A percentile compares a stretch with the other conserved stretches of the same genome.
Evolutionary conservation across 805 yeast genomes (phyloP).

Genomic region (Kregervanrija fluxuum): DNA sequence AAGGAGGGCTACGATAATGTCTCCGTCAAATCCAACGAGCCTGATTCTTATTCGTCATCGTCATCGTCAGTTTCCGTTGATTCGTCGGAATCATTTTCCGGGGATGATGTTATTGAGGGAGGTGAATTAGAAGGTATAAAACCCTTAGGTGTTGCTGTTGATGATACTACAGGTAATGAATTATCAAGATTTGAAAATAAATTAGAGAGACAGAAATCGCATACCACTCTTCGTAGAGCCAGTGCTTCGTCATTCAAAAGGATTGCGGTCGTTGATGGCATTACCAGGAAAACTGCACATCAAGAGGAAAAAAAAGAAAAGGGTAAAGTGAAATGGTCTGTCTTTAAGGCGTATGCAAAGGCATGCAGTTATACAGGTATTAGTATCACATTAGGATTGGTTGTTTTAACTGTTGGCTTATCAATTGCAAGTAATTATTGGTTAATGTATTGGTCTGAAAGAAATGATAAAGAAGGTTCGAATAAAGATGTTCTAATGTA

Average conservation of each 20-base stretch:
- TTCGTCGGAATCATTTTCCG: slow-evolving; percentile 5
- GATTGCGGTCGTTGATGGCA: slow-evolving; percentile 23
- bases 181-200: slow-evolving; percentile 8
- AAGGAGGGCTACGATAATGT: neutral
- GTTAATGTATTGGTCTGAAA: slow-evolving; percentile 66
- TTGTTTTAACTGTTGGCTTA: slow-evolving; percentile 23
- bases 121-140: slow-evolving; percentile 9
- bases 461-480: slow-evolving; percentile 33
- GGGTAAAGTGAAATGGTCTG: slow-evolving; percentile 51
- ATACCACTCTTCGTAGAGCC: slow-evolving; percentile 44
- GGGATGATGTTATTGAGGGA: slow-evolving; percentile 5
- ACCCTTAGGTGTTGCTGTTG: slow-evolving; percentile 10
- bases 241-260: slow-evolving; percentile 54
- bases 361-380: slow-evolving; percentile 53
- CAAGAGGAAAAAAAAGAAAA: slow-evolving; percentile 46
- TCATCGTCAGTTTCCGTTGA: slow-evolving; percentile 1
- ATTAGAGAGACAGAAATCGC: slow-evolving; percentile 12
- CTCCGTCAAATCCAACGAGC: neutral
- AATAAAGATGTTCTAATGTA: slow-evolving; percentile 39
- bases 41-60: neutral
- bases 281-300: slow-evolving; percentile 34
- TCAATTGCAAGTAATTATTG: slow-evolving; percentile 47
- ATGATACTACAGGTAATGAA: slow-evolving; percentile 13
- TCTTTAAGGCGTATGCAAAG: slow-evolving; percentile 46
- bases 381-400: slow-evolving; percentile 29